Base-by-base conservation (phyloP, 257 asterid genomes). In the Penstemon barbatus region DNA sequence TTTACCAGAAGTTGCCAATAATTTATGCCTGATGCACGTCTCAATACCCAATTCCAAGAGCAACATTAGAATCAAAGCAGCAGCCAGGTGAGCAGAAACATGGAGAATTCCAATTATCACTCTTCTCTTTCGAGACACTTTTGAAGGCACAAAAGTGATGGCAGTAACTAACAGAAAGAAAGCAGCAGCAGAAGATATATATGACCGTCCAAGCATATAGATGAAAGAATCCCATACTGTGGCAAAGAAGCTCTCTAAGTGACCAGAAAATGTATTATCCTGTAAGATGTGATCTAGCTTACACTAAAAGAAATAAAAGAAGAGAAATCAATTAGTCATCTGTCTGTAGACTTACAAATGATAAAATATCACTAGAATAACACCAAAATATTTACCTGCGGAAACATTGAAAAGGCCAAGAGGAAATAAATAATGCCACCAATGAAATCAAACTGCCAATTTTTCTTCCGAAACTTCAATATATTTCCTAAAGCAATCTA, bases 401-500 rank as follows among this genome's bases (percentile, higher is more conserved):
- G 99, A 80, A 94, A 94, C 97, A 94, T 91, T 72, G 99, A 94
- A 74, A 89, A 91, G 68, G 85, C 89, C 79, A 94, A 80, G 49
- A 87, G 57, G 57, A 94, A 94, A 80, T 89, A 94, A 80, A 94
- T 91, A 69, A 94, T 77, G 70, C 97, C 99, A 57, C 97, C 99
- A 55, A 94, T 87, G 72, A 89, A 77, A 83, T 94, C 97, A 70
- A 94, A 94, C 85, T 91, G 97, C 99, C 99, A 94, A 74, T 94
- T 94, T 75, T 94, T 94, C 95, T 94, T 94, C 62, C 99, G 89
- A 52, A 94, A 94, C 85, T 94, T 94, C 89, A 94, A 75, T 73
- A 94, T 94, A 79, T 94, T 94, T 43, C 97, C 99, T 68, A 94
- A 80, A 69, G 99, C 99, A 87, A 94, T 94, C 97, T 94, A 96